A percentile compares a stretch with the other conserved stretches of the same genome.
These are phyloP conservation scores for Peronospora tabacina DNA, from an alignment of 352 stramenopile genomes.

Conservation along the genomic window DNA sequence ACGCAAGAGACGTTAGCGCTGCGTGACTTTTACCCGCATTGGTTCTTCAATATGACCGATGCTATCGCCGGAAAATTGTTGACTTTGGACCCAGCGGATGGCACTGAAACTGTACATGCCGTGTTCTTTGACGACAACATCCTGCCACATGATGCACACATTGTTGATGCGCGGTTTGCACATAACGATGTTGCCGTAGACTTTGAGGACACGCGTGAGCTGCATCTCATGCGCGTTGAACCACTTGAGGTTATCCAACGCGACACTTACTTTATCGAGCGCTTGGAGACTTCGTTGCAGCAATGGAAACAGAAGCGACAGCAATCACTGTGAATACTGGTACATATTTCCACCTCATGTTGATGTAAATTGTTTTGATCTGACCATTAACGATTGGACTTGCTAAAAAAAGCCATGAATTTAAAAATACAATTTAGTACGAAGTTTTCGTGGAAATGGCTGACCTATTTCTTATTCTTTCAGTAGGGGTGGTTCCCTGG, in stretches of 20 bases:
- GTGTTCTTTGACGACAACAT: constrained; percentile 86
- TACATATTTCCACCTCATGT: background rate
- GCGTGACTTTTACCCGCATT: constrained; percentile 72
- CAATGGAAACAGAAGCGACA: constrained; percentile 14
- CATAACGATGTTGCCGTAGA: constrained; percentile 21
- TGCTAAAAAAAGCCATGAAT: too few relatives aligned
- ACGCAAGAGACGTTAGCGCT: constrained; percentile 56
- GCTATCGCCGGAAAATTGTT: constrained; percentile 53
- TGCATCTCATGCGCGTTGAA: constrained; percentile 55
- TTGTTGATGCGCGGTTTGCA: constrained; percentile 49
- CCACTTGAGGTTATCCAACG: constrained; percentile 51
- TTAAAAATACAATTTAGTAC: too few relatives aligned
- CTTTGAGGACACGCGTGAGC: constrained; percentile 37
- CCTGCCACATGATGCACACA: constrained; percentile 53
- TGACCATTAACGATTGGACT: too few relatives aligned
- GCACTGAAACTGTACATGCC: constrained; percentile 24
- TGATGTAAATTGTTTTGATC: background rate
- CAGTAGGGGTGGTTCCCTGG: too few relatives aligned
- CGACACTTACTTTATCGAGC: constrained; percentile 46
- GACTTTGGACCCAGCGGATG: constrained; percentile 31
- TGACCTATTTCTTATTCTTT: too few relatives aligned
- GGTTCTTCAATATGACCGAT: constrained; percentile 49
- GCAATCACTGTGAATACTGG: background rate
- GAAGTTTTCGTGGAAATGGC: too few relatives aligned
- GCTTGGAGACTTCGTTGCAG: constrained; percentile 33